Evolutionary conservation across 441 rosid species (phyloP).

Genomic region (Populus hybrid): DNA sequence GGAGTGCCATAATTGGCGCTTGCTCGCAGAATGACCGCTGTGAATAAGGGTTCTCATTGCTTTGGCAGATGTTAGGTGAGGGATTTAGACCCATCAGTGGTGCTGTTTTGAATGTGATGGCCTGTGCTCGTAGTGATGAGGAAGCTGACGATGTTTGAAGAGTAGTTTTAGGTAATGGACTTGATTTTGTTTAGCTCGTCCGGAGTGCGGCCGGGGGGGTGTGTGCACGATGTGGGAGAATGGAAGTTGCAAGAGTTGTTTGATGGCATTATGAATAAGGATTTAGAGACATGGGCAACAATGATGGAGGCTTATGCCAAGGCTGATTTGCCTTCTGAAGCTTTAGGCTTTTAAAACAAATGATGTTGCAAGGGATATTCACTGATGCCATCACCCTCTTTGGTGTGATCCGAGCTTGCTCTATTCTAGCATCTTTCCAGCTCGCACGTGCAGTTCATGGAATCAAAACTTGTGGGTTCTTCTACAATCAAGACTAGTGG

Average conservation of each 20-base stretch:
- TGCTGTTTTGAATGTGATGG: slow-evolving; percentile 56
- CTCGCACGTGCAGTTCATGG: slow-evolving; percentile 52
- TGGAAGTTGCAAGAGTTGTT: slow-evolving; percentile 48
- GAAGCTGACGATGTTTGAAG: slow-evolving; percentile 42
- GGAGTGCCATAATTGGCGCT: slow-evolving; percentile 64
- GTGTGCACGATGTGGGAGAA: slow-evolving; percentile 63
- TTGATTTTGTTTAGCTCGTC: slow-evolving; percentile 43
- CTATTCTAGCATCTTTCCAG: slow-evolving; percentile 51
- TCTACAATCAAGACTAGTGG: slow-evolving; percentile 33
- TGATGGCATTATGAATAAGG: slow-evolving; percentile 50
- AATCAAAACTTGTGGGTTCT: slow-evolving; percentile 33
- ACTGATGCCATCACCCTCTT: slow-evolving; percentile 68
- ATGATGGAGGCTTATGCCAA: slow-evolving; percentile 70
- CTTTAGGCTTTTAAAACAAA: slow-evolving; percentile 51
- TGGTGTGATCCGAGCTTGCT: slow-evolving; percentile 60
- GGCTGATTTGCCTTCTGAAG: slow-evolving; percentile 50
- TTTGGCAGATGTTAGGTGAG: slow-evolving; percentile 46
- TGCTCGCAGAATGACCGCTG: slow-evolving; percentile 32
- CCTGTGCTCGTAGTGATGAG: slow-evolving; percentile 34
- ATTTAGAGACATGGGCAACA: slow-evolving; percentile 69
- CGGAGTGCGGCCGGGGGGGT: slow-evolving; percentile 50
- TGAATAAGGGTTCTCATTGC: slow-evolving; percentile 38
- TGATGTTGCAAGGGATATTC: slow-evolving; percentile 37
- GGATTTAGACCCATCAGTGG: slow-evolving; percentile 39
- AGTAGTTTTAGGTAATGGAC: slow-evolving; percentile 43